These are phyloP conservation scores for Tolypocladium nubicola DNA, from an alignment of 2,329 filamentous ascomycete species.

Conservation along the genomic window DNA sequence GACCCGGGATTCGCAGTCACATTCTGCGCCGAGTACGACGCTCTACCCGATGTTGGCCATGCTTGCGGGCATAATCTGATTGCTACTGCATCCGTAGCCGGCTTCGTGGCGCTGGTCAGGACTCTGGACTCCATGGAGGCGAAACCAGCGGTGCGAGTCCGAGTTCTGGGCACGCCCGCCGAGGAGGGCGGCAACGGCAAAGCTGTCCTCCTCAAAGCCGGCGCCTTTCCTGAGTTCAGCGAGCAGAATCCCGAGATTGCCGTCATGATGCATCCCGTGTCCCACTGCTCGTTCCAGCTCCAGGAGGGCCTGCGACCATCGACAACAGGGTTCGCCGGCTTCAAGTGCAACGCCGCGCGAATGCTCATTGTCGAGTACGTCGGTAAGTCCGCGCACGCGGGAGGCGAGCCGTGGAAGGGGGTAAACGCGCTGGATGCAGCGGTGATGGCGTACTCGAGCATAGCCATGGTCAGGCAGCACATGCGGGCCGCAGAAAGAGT, in stretches of 20 bases:
- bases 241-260: not conserved
- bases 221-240: not conserved
- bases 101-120: slow-evolving; percentile 17
- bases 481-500: not conserved
- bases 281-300: not conserved
- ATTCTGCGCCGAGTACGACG: slow-evolving; percentile 12
- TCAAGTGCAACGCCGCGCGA: not conserved
- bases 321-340: not conserved
- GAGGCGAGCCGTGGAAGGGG: not conserved
- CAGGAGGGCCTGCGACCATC: not conserved
- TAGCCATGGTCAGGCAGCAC: not conserved
- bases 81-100: slow-evolving; percentile 19
- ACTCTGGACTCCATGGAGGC: not conserved
- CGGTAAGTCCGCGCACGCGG: not conserved
- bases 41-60: slow-evolving; percentile 23
- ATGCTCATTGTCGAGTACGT: not conserved
- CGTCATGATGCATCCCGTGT: not conserved
- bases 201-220: slow-evolving; percentile 22
- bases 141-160: slow-evolving; percentile 9
- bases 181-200: slow-evolving; percentile 31
- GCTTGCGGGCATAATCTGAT: slow-evolving; percentile 22
- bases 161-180: slow-evolving; percentile 28
- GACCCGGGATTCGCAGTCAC: not conserved
- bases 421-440: not conserved
- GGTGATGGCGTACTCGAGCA: not conserved